Base-by-base conservation (phyloP, 345 rosid genomes). In the Citrus sp. region DNA sequence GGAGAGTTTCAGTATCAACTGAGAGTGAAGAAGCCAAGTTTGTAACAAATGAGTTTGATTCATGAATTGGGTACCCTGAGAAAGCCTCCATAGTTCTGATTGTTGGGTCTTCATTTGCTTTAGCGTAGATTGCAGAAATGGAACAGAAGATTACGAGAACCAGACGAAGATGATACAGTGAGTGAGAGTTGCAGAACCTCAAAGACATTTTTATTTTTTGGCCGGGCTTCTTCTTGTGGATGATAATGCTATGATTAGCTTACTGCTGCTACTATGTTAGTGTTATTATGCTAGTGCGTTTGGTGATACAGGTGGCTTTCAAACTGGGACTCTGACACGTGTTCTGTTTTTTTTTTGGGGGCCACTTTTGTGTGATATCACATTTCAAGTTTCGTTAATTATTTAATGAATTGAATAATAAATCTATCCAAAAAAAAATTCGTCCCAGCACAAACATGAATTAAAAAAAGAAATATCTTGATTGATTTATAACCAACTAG, bases 41-140 rank as follows among this genome's bases (percentile, higher is more conserved):
- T 46, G 79, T 10, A 30, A 62, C 58, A 25, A 73, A 78, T 61
- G 86, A 77, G 71, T 70, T 84, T 74, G 81, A 74, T 80, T 91
- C 96, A 71, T 84, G 89, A 78, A 93, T 70, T 32, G 94, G 91
- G 87, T 92, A 92, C 9, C 98, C 98, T 5, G 98, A 91, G 86
- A 94, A 94, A 62, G 87, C 97, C 76, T 93, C 92, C 97, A 93
- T 90, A 38, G 92, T 93, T 85, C 67, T 84, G 69, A 79, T 83
- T 21, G 92, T 87, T 25, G 94, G 88, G 86, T 84, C 93, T 30
- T 80, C 89, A 86, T 86, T 81, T 30, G 80, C 60, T 78, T 78
- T 79, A 71, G 88, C 87, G 56, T 56, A 80, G 81, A 55, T 80
- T 70, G 87, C 80, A 74, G 91, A 66, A 63, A 66, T 38, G 42